Conservation (phyloP, 208 protist genomes). For the Wallacemonas sp. region DNA sequence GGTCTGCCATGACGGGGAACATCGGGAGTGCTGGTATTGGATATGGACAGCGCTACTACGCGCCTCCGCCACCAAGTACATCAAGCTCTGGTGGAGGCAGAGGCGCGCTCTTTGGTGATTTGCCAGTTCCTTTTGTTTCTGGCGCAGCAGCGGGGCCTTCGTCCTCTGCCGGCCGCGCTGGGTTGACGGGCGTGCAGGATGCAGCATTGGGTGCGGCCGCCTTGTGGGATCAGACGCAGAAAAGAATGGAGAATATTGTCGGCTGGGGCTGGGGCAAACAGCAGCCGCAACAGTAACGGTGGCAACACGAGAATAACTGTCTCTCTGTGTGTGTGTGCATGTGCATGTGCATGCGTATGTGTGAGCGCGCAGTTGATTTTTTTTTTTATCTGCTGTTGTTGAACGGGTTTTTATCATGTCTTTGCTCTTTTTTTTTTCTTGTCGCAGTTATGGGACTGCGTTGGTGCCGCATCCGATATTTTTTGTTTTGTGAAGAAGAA, state of each 20-base stretch:
- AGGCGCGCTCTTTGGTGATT: background rate
- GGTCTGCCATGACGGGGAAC: background rate
- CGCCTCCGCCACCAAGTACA: background rate
- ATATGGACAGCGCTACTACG: conserved; percentile 1
- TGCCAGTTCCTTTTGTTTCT: background rate
- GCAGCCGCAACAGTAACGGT: background rate
- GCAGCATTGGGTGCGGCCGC: background rate
- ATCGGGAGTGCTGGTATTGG: conserved; percentile 4
- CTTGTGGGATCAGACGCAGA: conserved; percentile 14
- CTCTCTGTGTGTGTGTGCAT: too few species aligned
- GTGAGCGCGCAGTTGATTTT: too few species aligned
- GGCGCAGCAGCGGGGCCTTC: too few species aligned
- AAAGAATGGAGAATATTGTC: conserved; percentile 15
- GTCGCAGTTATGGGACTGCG: too few species aligned
- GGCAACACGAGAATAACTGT: too few species aligned
- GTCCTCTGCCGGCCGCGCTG: conserved; percentile 4
- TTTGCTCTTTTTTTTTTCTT: too few species aligned
- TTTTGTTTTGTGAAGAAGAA: too few species aligned
- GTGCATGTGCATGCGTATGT: too few species aligned
- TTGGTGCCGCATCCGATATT: too few species aligned
- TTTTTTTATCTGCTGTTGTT: too few species aligned
- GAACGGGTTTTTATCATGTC: too few species aligned
- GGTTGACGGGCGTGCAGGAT: conserved; percentile 1
- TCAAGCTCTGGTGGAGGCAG: background rate
- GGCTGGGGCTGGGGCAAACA: background rate